Percentiles rank a stretch among this genome's conserved stretches.
phyloP scores from a whole-genome alignment of 2,329 filamentous ascomycete genomes.

The Lithohypha guttulata region DNA sequence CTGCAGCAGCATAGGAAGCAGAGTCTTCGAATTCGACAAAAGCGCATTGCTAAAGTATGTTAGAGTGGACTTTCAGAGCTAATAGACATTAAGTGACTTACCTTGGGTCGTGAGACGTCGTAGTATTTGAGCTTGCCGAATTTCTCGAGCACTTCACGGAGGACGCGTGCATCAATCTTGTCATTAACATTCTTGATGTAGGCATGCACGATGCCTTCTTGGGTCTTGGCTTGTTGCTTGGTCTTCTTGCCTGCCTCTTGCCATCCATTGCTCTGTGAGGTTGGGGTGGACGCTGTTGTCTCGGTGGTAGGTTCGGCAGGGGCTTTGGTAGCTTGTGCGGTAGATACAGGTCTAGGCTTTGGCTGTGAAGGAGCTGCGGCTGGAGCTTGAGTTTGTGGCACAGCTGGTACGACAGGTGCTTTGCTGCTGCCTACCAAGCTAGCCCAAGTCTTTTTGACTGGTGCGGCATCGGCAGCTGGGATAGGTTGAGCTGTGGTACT shows the following conservation, averaged over 20 bases:
- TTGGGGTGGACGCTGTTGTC: constrained; percentile 35
- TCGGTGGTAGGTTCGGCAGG: constrained; percentile 27
- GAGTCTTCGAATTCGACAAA: constrained; percentile 85
- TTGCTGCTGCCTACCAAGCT: constrained; percentile 41
- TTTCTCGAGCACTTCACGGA: constrained; percentile 59
- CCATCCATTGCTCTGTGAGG: constrained; percentile 55
- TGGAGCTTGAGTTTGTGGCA: constrained; percentile 26
- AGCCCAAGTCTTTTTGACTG: constrained; percentile 50
- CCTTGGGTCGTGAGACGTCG: constrained; percentile 62
- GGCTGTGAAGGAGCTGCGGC: constrained; percentile 23
- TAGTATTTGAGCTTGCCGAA: constrained; percentile 57
- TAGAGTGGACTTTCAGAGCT: constrained; percentile 13
- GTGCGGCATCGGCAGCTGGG: constrained; percentile 36
- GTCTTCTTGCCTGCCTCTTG: constrained; percentile 84
- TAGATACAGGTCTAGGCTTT: constrained; percentile 24
- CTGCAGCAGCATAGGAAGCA: constrained; percentile 72
- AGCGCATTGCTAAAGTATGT: constrained; percentile 65
- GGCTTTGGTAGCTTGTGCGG: constrained; percentile 26
- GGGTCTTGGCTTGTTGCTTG: constrained; percentile 50
- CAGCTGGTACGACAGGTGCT: constrained; percentile 30
- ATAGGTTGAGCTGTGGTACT: too few relatives aligned
- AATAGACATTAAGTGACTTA: constrained; percentile 33
- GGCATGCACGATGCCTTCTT: constrained; percentile 67
- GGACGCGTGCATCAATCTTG: constrained; percentile 64
- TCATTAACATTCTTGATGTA: constrained; percentile 96